Conservation (phyloP, 177 flowering plant genomes). For the Vitis hybrid region DNA sequence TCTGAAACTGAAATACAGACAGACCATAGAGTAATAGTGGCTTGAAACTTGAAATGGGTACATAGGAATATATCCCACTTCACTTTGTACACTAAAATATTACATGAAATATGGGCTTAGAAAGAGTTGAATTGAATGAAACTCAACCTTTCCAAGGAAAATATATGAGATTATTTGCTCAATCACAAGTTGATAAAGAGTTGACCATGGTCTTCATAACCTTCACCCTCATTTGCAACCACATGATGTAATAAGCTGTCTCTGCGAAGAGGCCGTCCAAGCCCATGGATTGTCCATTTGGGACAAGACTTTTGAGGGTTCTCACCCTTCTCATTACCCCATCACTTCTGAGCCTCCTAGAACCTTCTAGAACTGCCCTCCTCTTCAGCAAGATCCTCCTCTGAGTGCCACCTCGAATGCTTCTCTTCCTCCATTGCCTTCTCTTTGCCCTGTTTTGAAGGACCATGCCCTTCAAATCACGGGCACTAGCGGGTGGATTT, state of each 20-base stretch:
- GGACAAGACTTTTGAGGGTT: conserved; percentile 36
- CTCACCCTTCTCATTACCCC: conserved; percentile 26
- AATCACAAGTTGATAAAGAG: conserved; percentile 19
- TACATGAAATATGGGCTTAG: neutral
- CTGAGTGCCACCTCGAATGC: neutral
- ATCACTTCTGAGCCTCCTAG: neutral
- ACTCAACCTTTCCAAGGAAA: too few species aligned
- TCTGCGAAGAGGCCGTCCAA: conserved; percentile 43
- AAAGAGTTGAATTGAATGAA: too few species aligned
- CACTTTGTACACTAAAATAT: neutral
- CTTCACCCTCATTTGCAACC: conserved; percentile 38
- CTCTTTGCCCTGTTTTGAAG: neutral
- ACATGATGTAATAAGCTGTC: conserved; percentile 36
- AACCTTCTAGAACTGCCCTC: conserved; percentile 22
- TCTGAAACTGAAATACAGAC: neutral
- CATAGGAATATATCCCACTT: neutral
- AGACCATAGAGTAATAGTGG: neutral
- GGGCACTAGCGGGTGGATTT: neutral
- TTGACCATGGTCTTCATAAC: conserved; percentile 46
- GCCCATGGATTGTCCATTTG: conserved; percentile 31
- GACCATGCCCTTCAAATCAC: neutral
- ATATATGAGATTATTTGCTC: neutral
- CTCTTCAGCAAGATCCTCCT: conserved; percentile 6
- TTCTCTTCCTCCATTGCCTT: neutral
- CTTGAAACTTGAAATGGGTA: neutral